These are phyloP conservation scores for Hypoxylon sp. DNA, from an alignment of 2,329 filamentous ascomycete species.

Conservation along the genomic window DNA sequence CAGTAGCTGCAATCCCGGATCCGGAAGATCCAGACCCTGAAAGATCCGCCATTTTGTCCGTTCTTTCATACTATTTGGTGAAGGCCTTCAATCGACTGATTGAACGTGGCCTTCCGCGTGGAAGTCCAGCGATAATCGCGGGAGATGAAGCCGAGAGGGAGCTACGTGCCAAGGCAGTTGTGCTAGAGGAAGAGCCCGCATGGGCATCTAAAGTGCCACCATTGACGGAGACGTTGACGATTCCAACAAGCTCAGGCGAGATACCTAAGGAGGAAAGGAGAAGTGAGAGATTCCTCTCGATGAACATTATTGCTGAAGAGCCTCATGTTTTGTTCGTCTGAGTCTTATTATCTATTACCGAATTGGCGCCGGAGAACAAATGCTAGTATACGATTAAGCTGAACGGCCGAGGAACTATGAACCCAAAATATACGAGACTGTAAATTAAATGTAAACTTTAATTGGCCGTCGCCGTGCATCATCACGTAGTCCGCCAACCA, in stretches of 20 bases:
- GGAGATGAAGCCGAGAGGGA: slow-evolving; percentile 18
- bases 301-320: background rate
- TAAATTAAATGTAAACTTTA: background rate
- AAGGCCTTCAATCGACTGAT: slow-evolving; percentile 36
- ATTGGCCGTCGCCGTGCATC: background rate
- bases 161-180: slow-evolving; percentile 10
- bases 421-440: background rate
- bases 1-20: slow-evolving; percentile 26
- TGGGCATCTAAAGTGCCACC: slow-evolving; percentile 23
- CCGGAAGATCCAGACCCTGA: slow-evolving; percentile 33
- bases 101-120: slow-evolving; percentile 30
- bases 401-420: background rate
- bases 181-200: slow-evolving; percentile 24
- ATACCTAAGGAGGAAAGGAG: background rate
- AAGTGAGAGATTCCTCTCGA: background rate
- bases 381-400: background rate
- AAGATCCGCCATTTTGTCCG: slow-evolving; percentile 32
- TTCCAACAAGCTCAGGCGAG: slow-evolving; percentile 6
- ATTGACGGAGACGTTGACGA: slow-evolving; percentile 15
- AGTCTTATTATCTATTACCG: background rate
- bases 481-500: background rate
- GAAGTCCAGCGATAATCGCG: slow-evolving; percentile 29
- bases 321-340: background rate
- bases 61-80: slow-evolving; percentile 28
- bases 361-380: background rate